Evolutionary conservation across 108 stramenopile species (phyloP).

Genomic region (Nitzschia palea): DNA sequence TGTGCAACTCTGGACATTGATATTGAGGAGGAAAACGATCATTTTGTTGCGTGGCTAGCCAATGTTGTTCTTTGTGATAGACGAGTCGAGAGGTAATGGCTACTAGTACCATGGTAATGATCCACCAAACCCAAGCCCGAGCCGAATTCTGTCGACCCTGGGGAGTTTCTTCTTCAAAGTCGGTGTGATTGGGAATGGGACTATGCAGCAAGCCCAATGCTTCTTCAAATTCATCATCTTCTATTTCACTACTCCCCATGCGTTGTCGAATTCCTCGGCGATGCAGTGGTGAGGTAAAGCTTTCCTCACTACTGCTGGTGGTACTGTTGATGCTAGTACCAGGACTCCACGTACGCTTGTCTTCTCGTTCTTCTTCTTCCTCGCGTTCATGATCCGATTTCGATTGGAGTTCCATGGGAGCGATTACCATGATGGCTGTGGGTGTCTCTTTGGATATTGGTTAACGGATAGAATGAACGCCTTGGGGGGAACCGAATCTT

Average conservation of each 20-base stretch:
- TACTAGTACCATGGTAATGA: slow-evolving; percentile 4
- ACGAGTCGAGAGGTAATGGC: not conserved
- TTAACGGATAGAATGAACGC: no score
- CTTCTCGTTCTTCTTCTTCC: no score
- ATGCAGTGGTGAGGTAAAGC: no score
- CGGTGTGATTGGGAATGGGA: not conserved
- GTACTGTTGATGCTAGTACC: not conserved
- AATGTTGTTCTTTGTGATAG: not conserved
- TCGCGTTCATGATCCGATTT: not conserved
- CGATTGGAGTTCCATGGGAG: not conserved
- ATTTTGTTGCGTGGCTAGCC: not conserved
- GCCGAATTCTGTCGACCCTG: not conserved
- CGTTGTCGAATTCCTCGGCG: not conserved
- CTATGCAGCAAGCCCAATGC: not conserved
- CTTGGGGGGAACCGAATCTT: no score
- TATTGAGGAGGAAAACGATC: slow-evolving; percentile 1
- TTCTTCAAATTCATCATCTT: slow-evolving; percentile 13
- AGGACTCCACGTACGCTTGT: not conserved
- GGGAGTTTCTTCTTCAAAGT: slow-evolving; percentile 6
- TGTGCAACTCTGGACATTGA: not conserved
- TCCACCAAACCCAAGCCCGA: slow-evolving; percentile 14
- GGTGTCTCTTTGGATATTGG: no score
- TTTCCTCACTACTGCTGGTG: not conserved
- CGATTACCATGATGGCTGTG: not conserved
- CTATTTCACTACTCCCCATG: not conserved